Evolutionary conservation across 2,329 filamentous ascomycete genomes (phyloP).

Genomic region (Neonectria faginata): DNA sequence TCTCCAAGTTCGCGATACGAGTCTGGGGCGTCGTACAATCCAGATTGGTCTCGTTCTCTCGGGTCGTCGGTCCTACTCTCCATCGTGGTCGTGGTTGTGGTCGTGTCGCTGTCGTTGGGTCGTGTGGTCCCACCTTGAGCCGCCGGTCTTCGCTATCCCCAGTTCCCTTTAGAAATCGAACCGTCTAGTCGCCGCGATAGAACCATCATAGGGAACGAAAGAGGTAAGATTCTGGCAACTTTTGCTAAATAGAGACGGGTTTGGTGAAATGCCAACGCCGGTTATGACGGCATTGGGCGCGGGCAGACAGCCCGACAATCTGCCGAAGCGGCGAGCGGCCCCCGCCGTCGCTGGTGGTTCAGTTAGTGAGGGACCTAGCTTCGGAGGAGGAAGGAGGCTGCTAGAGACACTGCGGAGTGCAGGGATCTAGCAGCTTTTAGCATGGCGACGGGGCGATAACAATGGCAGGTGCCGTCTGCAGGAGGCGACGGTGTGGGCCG

Average conservation of each 20-base stretch:
- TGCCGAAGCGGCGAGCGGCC: constrained; percentile 30
- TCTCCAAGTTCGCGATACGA: constrained; percentile 21
- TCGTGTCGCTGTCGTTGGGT: neutral
- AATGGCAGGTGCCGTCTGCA: constrained; percentile 2
- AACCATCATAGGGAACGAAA: constrained; percentile 3
- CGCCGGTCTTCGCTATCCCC: constrained; percentile 5
- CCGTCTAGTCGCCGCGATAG: neutral
- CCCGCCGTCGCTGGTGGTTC: neutral
- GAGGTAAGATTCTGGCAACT: neutral
- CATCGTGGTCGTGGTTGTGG: constrained; percentile 31
- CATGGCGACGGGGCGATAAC: constrained; percentile 13
- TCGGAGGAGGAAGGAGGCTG: constrained; percentile 10
- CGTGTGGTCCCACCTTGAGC: neutral
- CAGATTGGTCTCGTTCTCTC: constrained; percentile 8
- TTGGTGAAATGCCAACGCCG: constrained; percentile 29
- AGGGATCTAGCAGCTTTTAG: constrained; percentile 13
- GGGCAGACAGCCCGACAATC: constrained; percentile 31
- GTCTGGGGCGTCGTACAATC: constrained; percentile 13
- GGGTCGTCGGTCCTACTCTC: neutral
- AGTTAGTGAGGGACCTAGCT: neutral
- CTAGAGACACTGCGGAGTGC: constrained; percentile 15
- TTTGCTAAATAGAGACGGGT: neutral
- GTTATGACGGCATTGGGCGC: constrained; percentile 43
- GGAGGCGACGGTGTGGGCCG: constrained; percentile 8
- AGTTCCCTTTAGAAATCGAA: neutral